A percentile compares a stretch with the other conserved stretches of the same genome.
These are phyloP conservation scores for Aspergillus piperis DNA, from an alignment of 2,329 filamentous ascomycete genomes.

Conservation along the genomic window DNA sequence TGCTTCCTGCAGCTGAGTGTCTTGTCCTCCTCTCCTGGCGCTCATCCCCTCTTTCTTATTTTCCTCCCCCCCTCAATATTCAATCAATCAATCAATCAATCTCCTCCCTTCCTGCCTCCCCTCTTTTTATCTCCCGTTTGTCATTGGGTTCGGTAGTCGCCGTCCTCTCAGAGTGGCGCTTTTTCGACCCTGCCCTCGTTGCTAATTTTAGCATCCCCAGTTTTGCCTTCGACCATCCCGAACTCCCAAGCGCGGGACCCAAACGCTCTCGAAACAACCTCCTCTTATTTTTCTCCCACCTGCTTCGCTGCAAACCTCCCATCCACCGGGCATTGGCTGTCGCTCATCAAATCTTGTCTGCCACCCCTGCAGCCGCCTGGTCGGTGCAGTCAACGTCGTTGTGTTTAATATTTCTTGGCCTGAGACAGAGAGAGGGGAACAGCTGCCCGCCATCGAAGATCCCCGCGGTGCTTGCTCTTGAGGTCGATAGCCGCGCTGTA, in stretches of 20 bases:
- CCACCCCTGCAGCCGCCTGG: constrained; percentile 14
- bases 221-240: constrained; percentile 20
- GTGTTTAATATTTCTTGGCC: constrained; percentile 6
- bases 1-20: constrained; percentile 13
- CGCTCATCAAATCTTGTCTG: constrained; percentile 6
- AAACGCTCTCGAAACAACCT: constrained; percentile 18
- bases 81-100: background rate
- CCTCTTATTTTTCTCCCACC: background rate
- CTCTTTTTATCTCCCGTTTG: constrained; percentile 5
- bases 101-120: constrained; percentile 1
- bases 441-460: constrained; percentile 5
- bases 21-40: constrained; percentile 12
- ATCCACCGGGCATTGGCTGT: constrained; percentile 20
- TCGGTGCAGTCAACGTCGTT: constrained; percentile 14
- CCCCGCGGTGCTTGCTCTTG: constrained; percentile 4
- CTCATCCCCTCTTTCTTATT: constrained; percentile 18
- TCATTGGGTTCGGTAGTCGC: constrained; percentile 16
- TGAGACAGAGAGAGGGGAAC: constrained; percentile 1
- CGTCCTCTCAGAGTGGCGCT: constrained; percentile 31
- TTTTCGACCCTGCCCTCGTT: constrained; percentile 20
- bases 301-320: constrained; percentile 10
- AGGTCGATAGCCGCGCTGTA: constrained; percentile 17
- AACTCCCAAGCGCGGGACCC: constrained; percentile 21
- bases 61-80: background rate
- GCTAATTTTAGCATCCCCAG: constrained; percentile 40